Conservation (phyloP, 2,329 filamentous ascomycete genomes). For the Emmonsiellopsis sp. region DNA sequence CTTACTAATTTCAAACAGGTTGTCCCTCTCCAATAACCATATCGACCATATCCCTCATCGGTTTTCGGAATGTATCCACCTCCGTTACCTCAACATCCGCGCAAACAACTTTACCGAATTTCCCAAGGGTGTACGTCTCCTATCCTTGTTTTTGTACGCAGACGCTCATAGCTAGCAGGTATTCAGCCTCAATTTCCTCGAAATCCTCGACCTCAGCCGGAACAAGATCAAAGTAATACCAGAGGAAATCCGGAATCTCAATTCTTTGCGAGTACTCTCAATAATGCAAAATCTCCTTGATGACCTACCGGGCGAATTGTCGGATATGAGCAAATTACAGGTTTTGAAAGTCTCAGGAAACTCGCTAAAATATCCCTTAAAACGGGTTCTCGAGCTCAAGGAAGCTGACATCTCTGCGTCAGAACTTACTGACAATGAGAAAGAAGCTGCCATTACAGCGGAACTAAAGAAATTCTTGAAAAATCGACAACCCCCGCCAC, state of each 20-base stretch:
- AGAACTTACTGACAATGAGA: constrained; percentile 48
- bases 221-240: constrained; percentile 75
- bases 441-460: constrained; percentile 49
- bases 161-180: constrained; percentile 48
- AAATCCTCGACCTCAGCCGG: constrained; percentile 85
- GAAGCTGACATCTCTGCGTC: constrained; percentile 54
- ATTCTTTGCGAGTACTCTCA: constrained; percentile 79
- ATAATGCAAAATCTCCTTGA: constrained; percentile 80
- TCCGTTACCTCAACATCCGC: constrained; percentile 42
- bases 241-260: constrained; percentile 67
- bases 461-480: constrained; percentile 51
- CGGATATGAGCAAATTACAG: constrained; percentile 81
- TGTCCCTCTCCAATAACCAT: constrained; percentile 43
- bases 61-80: constrained; percentile 39
- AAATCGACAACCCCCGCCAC: constrained; percentile 32
- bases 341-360: constrained; percentile 87
- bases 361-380: constrained; percentile 69
- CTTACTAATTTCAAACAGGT: constrained; percentile 20
- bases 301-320: constrained; percentile 71
- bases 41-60: constrained; percentile 40
- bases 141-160: background rate
- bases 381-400: constrained; percentile 55
- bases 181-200: constrained; percentile 73
- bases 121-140: constrained; percentile 49
- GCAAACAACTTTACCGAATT: constrained; percentile 49